These are phyloP conservation scores for Cytospora schulzeri DNA, from an alignment of 2,329 filamentous ascomycete species.

Conservation along the genomic window DNA sequence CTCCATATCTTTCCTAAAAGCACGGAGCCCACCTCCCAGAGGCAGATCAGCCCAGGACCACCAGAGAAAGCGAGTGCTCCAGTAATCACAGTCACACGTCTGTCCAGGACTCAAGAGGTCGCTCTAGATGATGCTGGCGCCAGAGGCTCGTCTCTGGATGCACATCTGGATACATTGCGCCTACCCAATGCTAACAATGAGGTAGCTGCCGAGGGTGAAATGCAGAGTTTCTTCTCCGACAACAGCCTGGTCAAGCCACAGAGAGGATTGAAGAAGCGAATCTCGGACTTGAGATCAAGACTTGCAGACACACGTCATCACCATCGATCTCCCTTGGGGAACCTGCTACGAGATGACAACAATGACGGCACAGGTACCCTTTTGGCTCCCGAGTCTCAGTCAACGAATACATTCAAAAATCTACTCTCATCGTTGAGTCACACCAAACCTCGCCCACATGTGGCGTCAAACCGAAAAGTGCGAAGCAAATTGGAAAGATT, in stretches of 20 bases:
- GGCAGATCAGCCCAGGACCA: neutral
- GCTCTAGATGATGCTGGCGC: slow-evolving; percentile 9
- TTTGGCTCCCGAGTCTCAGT: neutral
- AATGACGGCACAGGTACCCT: neutral
- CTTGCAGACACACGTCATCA: slow-evolving; percentile 30
- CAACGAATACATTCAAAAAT: neutral
- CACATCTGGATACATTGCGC: slow-evolving; percentile 19
- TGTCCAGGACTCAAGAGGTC: slow-evolving; percentile 12
- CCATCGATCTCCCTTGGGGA: neutral
- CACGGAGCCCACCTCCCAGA: neutral
- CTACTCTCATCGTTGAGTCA: neutral
- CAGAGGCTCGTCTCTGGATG: slow-evolving; percentile 22
- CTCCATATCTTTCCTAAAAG: neutral
- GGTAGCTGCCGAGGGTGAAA: slow-evolving; percentile 12
- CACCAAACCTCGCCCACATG: neutral
- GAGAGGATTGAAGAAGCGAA: slow-evolving; percentile 31
- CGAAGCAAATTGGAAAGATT: slow-evolving; percentile 22
- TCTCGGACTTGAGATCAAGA: slow-evolving; percentile 32
- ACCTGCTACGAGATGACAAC: neutral
- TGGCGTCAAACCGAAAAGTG: slow-evolving; percentile 3
- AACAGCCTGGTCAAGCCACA: slow-evolving; percentile 25
- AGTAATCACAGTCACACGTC: neutral
- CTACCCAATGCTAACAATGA: slow-evolving; percentile 3
- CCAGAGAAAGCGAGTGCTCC: neutral
- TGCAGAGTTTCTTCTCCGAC: slow-evolving; percentile 30